Percentiles rank a stretch among this genome's conserved stretches.
Conservation (phyloP, 371 early-diverging fungal genomes). For the Rhizopus microsporus region DNA sequence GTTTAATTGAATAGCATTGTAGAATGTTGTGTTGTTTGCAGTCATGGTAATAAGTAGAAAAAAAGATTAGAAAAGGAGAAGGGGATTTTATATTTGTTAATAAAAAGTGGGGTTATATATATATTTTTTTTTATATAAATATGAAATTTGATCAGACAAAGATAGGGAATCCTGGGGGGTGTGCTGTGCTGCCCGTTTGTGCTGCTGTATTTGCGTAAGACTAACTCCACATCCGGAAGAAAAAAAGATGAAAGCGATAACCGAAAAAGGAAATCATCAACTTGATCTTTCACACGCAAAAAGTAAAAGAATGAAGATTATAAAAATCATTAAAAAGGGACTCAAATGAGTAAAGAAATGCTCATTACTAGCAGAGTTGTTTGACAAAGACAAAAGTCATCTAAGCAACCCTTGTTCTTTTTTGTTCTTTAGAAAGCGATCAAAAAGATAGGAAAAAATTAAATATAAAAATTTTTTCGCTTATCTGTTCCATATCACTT, state of each 20-base stretch:
- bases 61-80: constrained; percentile 14
- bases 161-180: neutral
- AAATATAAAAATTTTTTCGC: neutral
- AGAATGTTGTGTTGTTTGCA: neutral
- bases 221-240: constrained; percentile 1
- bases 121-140: too few species aligned
- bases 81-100: constrained; percentile 10
- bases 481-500: neutral
- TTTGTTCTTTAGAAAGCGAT: too few species aligned
- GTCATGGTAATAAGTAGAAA: constrained; percentile 1
- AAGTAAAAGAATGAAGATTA: too few species aligned
- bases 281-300: neutral
- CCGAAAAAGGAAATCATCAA: constrained; percentile 3
- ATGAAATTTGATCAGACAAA: neutral
- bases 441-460: neutral
- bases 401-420: too few species aligned
- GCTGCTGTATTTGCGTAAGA: neutral
- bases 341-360: neutral
- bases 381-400: neutral
- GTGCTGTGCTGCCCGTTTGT: neutral
- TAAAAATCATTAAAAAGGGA: neutral
- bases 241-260: constrained; percentile 1
- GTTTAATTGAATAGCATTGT: constrained; percentile 32
- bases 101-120: constrained; percentile 7
- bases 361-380: neutral